Conservation (phyloP, 2,329 filamentous ascomycete species). For the Emergomyces orientalis region DNA sequence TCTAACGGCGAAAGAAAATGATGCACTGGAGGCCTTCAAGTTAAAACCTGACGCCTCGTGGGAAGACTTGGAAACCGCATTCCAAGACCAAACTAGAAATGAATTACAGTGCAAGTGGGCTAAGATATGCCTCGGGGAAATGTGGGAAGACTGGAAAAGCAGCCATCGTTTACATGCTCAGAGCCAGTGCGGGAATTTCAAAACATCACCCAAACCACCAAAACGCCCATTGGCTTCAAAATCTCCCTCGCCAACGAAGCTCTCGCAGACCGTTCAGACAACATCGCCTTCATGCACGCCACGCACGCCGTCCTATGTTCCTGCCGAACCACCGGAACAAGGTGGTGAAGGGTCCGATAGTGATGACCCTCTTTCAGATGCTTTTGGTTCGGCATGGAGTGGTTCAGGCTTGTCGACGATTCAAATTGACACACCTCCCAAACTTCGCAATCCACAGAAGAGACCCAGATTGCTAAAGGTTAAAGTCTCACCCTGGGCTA, state of each 20-base stretch:
- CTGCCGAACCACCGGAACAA: not conserved
- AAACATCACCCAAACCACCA: constrained; percentile 3
- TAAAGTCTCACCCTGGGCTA: not conserved
- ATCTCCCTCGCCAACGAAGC: not conserved
- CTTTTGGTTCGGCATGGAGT: constrained; percentile 12
- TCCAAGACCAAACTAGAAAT: constrained; percentile 8
- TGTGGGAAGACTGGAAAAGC: constrained; percentile 5
- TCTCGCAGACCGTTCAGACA: not conserved
- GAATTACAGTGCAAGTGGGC: constrained; percentile 14
- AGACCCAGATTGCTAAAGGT: not conserved
- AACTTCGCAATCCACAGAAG: not conserved
- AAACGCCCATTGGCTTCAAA: not conserved
- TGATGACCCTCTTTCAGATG: constrained; percentile 16
- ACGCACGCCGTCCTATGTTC: not conserved
- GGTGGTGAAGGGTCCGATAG: constrained; percentile 11
- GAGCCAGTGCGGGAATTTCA: not conserved
- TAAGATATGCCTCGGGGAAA: constrained; percentile 7
- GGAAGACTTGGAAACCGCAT: constrained; percentile 11
- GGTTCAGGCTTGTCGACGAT: constrained; percentile 17
- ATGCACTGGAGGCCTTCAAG: constrained; percentile 5
- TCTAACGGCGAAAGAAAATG: constrained; percentile 6
- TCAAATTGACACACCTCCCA: constrained; percentile 14
- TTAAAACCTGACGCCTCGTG: constrained; percentile 7
- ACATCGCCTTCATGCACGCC: not conserved
- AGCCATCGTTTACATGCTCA: not conserved